Evolutionary conservation across 2,329 filamentous ascomycete species (phyloP), one percentile per base, ranked within the genome.

Genomic region (Pyrenochaeta sp.): DNA sequence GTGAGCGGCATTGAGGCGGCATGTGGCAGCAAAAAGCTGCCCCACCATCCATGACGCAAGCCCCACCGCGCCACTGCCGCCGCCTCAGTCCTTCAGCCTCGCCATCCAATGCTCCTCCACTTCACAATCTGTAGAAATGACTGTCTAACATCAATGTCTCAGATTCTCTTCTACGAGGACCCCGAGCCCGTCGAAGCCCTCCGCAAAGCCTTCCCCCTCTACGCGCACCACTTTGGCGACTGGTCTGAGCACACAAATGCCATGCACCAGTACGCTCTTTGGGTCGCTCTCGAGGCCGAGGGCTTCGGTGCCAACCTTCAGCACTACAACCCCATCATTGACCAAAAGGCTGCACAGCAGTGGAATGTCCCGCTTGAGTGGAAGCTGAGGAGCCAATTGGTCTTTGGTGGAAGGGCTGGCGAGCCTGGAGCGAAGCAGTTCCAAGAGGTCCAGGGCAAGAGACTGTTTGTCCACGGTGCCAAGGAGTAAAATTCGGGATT

Each of bases 271-370:
- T 90, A 85, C 78, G 81, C 86, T 61, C 74, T 92, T 64, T 97
- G 92, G 92, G 88, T 88, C 15, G 90, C 88, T 3, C 86, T 97
- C 51, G 90, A 93, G 79, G 83, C 88, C 56, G 91, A 95, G 74
- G 92, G 92, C 27, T 85, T 96, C 51, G 92, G 92, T 62, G 90
- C 89, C 73, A 96, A 93, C 83, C 83, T 97, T 47, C 92, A 97
- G 83, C 92, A 97, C 81, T 96, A 96, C 83, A 95, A 92, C 84
- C 92, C 92, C 17, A 77, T 97, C 53, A 86, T 96, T 65, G 90
- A 96, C 78, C 82, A 83, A 61, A 86, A 87, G 79, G 89, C 92
- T 47, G 78, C 83, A 39, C 80, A 80, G 58, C 80, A 86, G 65
- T 97, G 91, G 90, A 83, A 83, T 51, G 67, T 96, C 29, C 89